Evolutionary conservation across 2,329 filamentous ascomycete genomes (phyloP).

Genomic region (Apiospora saccharicola): DNA sequence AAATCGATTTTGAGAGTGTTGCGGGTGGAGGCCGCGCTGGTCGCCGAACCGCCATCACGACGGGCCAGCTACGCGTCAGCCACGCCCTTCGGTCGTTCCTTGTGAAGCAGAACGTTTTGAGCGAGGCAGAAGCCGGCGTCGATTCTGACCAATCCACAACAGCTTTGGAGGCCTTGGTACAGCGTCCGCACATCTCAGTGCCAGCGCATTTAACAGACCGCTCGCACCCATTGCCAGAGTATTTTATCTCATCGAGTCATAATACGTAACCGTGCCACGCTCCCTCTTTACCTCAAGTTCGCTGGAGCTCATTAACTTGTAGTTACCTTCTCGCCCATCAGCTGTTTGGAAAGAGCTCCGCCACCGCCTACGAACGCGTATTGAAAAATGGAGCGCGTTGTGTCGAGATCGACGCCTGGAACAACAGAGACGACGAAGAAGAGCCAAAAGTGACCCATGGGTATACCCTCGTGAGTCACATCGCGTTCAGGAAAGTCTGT

Average conservation of each 20-base stretch:
- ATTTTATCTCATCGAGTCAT: too few species aligned
- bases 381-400: conserved; percentile 70
- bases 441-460: conserved; percentile 77
- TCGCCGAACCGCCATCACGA: conserved; percentile 54
- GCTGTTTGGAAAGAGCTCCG: conserved; percentile 69
- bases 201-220: conserved; percentile 63
- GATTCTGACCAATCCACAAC: conserved; percentile 50
- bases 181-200: conserved; percentile 64
- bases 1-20: conserved; percentile 57
- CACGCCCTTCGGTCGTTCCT: conserved; percentile 64
- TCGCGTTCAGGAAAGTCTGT: conserved; percentile 70
- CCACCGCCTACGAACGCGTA: conserved; percentile 68
- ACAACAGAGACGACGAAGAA: conserved; percentile 63
- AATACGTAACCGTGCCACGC: too few species aligned
- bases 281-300: too few species aligned
- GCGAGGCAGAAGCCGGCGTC: conserved; percentile 54
- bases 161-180: conserved; percentile 59
- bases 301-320: too few species aligned
- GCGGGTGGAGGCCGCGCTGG: conserved; percentile 67
- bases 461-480: conserved; percentile 71
- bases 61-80: conserved; percentile 65
- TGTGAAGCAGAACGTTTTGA: conserved; percentile 58
- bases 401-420: conserved; percentile 78
- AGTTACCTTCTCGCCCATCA: too few species aligned
- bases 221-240: conserved; percentile 69